Percentiles rank a stretch among this genome's conserved stretches.
Evolutionary conservation across 345 rosid species (phyloP).

Genomic region (Eucalyptus sideroxylon): DNA sequence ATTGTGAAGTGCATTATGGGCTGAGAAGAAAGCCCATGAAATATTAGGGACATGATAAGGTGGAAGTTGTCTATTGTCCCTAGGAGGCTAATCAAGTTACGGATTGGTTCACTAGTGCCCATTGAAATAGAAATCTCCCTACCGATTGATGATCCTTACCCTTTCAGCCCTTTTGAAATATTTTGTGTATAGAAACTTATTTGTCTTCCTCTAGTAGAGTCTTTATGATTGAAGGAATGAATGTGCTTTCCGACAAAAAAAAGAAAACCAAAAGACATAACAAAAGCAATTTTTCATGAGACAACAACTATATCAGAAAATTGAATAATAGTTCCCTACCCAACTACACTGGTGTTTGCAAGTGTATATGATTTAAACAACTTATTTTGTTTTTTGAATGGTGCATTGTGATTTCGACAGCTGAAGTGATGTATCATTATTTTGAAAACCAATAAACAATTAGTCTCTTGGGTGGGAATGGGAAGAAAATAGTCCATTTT

Average conservation of each 20-base stretch:
- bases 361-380: background rate
- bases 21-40: background rate
- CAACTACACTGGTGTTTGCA: rapidly evolving
- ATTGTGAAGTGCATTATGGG: background rate
- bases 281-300: background rate
- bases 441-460: background rate
- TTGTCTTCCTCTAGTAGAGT: background rate
- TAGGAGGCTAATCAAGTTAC: background rate
- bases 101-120: background rate
- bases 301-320: background rate
- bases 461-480: background rate
- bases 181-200: background rate
- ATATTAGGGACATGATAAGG: background rate
- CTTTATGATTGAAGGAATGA: background rate
- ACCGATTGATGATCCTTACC: background rate
- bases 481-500: background rate
- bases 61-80: background rate
- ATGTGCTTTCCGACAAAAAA: background rate
- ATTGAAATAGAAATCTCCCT: background rate
- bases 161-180: background rate
- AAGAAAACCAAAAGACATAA: background rate
- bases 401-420: rapidly evolving
- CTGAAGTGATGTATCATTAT: background rate
- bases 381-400: background rate
- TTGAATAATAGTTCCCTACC: background rate